These are phyloP conservation scores for Geotrichum macrosporum DNA, from an alignment of 1,139 yeast genomes.

Conservation along the genomic window DNA sequence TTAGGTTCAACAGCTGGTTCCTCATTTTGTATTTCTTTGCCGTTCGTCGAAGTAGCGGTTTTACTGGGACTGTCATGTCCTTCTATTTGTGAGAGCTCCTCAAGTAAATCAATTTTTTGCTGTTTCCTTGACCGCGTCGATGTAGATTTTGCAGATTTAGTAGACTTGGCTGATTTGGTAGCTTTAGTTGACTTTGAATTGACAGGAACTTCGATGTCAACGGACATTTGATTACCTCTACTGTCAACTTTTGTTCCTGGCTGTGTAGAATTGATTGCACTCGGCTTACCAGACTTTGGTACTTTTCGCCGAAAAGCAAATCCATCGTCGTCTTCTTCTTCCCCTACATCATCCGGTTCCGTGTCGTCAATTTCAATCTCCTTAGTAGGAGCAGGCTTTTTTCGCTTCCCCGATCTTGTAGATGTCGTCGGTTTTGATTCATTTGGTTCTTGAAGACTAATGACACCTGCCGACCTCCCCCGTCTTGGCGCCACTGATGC, in stretches of 20 bases:
- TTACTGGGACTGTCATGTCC: too few species aligned
- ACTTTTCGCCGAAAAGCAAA: slow-evolving; percentile 24
- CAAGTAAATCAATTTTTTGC: background rate
- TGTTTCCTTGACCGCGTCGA: slow-evolving; percentile 3
- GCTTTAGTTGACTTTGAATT: slow-evolving; percentile 15
- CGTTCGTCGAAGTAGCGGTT: too few species aligned
- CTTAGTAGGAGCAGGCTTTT: background rate
- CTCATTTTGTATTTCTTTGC: too few species aligned
- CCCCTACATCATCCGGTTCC: slow-evolving; percentile 1
- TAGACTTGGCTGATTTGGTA: slow-evolving; percentile 3
- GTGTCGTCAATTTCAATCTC: slow-evolving; percentile 4
- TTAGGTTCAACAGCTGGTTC: too few species aligned
- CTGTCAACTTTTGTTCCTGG: too few species aligned
- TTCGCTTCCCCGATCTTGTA: slow-evolving; percentile 5
- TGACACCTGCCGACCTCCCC: slow-evolving; percentile 2
- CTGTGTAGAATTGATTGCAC: slow-evolving; percentile 14
- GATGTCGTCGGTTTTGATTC: background rate
- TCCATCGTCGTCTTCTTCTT: slow-evolving; percentile 26
- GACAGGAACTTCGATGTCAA: too few species aligned
- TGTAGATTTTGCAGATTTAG: background rate
- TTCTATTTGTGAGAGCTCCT: background rate
- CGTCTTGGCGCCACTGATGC: slow-evolving; percentile 5
- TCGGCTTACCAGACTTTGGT: background rate
- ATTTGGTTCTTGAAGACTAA: background rate
- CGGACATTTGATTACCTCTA: too few species aligned